These are phyloP conservation scores for Eucalyptus victrix DNA, from an alignment of 345 rosid species.

Conservation along the genomic window DNA sequence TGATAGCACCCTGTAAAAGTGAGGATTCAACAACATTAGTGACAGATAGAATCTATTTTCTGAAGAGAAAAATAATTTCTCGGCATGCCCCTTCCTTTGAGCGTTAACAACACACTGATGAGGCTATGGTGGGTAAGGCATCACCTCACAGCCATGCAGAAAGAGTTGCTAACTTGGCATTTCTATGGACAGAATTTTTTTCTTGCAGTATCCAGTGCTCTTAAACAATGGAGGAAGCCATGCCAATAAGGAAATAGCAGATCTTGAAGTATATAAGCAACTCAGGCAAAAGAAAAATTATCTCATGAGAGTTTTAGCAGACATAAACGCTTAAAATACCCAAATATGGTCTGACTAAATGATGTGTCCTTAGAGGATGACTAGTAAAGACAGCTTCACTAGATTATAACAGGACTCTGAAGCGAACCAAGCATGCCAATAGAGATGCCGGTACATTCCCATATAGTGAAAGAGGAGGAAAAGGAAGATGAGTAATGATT, in stretches of 20 bases:
- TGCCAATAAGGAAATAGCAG: neutral
- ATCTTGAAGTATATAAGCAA: neutral
- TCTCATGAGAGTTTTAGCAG: neutral
- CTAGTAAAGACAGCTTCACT: neutral
- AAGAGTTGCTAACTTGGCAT: neutral
- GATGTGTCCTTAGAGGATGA: neutral
- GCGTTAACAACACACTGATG: neutral
- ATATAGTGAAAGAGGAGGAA: neutral
- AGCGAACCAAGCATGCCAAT: neutral
- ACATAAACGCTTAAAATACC: neutral
- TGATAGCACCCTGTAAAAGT: constrained; percentile 76
- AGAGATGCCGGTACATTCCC: neutral
- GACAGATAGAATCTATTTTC: neutral
- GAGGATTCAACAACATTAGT: neutral
- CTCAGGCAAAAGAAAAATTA: neutral
- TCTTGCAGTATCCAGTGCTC: neutral
- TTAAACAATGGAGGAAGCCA: neutral
- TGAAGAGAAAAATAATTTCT: neutral
- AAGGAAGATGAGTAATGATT: neutral
- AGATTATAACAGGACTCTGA: neutral
- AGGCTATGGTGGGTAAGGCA: neutral
- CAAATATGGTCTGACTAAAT: neutral
- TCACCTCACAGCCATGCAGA: neutral
- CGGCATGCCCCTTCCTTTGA: neutral
- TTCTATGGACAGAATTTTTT: neutral